Evolutionary conservation across 2,329 filamentous ascomycete species (phyloP), one percentile per base, ranked within the genome.

Genomic region (Fusarium chuoi): DNA sequence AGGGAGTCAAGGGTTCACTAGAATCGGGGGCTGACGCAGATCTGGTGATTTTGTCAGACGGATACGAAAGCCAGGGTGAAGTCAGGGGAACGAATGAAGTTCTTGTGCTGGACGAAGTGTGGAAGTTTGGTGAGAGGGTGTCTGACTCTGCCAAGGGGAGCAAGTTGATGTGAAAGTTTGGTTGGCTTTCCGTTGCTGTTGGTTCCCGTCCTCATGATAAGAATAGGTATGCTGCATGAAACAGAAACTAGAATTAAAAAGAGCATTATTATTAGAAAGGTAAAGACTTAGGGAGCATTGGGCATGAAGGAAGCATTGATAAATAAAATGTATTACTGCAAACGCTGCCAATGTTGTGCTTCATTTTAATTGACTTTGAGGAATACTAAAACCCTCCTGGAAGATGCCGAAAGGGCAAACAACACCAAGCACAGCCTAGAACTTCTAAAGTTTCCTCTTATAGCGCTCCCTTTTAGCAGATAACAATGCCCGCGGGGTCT

Each of bases 61-160:
- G 85, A 20, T 80, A 83, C 49, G 58, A 62, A 59, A 41, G 35
- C 12, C 48, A 59, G 36, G 52, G 48, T 28, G 73, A 73, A 28
- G 82, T 79, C 52, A 82, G 73, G 14, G 82, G 83, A 46, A 87
- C 86, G 17, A 79, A 76, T 44, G 85, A 82, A 70, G 87, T 85
- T 65, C 83, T 96, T 45, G 84, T 88, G 17, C 85, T 95, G n/a
- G 91, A 94, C 68, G 89, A 94, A 82, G 92, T 94, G 26, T 95
- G 92, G 93, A 95, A 95, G 83, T 94, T 94, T 84, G 93, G 93
- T 11, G 83, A 83, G 41, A 84, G 85, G 73, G 87, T 92, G 28
- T 78, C 77, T 59, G 77, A 75, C 42, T 65, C 76, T 28, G 71
- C 75, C 22, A 70, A 70, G 20, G 63, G 57, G 17, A 59, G 41